Conservation (phyloP, 140 eudicot species). For the Anethum foeniculum region DNA sequence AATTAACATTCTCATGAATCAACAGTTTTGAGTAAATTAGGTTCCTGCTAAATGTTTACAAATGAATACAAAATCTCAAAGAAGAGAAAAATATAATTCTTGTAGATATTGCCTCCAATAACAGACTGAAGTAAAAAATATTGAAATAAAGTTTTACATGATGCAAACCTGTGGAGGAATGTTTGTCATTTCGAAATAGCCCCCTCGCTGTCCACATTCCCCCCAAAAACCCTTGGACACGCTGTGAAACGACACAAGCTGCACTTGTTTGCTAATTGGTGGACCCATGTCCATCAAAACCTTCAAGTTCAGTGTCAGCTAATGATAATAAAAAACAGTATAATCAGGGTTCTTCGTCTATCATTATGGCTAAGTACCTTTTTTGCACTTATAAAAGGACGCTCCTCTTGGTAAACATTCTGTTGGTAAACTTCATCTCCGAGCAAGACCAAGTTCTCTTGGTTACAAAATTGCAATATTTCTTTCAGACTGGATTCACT, state of each 20-base stretch:
- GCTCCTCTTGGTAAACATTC: slow-evolving; percentile 88
- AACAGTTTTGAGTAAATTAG: neutral
- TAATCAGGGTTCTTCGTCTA: neutral
- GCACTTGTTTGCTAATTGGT: slow-evolving; percentile 77
- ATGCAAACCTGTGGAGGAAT: slow-evolving; percentile 69
- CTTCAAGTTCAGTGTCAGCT: slow-evolving; percentile 25
- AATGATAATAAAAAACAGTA: slow-evolving; percentile 2
- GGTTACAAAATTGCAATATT: slow-evolving; percentile 62
- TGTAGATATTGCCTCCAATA: neutral
- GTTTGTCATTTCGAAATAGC: slow-evolving; percentile 98
- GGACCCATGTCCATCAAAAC: slow-evolving; percentile 87
- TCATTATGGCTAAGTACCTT: slow-evolving; percentile 47
- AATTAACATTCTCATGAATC: neutral
- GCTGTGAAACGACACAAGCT: slow-evolving; percentile 91
- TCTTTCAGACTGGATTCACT: slow-evolving; percentile 59
- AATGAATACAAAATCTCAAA: neutral
- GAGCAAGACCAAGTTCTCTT: slow-evolving; percentile 66
- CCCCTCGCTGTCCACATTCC: slow-evolving; percentile 99
- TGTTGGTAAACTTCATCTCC: slow-evolving; percentile 99
- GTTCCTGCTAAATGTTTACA: neutral
- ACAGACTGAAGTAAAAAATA: neutral
- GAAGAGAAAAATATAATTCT: neutral
- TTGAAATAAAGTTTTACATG: neutral
- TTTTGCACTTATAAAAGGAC: slow-evolving; percentile 79
- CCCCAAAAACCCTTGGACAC: slow-evolving; percentile 96